These are phyloP conservation scores for Neurospora sp. DNA, from an alignment of 495 filamentous ascomycete species.

Conservation along the genomic window DNA sequence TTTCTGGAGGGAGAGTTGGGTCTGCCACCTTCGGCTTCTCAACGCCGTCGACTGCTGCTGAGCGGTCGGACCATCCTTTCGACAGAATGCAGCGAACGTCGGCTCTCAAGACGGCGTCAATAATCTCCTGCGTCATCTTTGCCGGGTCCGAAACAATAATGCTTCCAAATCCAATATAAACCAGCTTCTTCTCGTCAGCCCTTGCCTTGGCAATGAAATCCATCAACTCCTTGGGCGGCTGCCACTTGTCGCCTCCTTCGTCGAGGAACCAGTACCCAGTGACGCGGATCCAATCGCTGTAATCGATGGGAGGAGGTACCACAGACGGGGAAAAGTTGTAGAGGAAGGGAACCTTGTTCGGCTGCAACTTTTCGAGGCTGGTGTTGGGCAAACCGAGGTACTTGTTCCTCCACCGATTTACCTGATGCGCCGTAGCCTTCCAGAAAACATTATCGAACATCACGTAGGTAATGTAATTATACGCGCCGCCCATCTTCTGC, in stretches of 20 bases:
- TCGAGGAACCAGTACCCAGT: constrained; percentile 98
- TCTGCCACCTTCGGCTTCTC: constrained; percentile 38
- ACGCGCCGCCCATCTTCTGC: constrained; percentile 85
- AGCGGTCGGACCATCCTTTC: constrained; percentile 97
- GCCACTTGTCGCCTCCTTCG: constrained; percentile 60
- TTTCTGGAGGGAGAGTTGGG: constrained; percentile 65
- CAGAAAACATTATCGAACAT: constrained; percentile 98
- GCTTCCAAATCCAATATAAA: constrained; percentile 95
- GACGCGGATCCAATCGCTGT: constrained; percentile 93
- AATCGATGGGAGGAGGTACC: constrained; percentile 86
- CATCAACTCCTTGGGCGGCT: constrained; percentile 60
- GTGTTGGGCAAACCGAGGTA: constrained; percentile 70
- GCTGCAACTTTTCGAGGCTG: constrained; percentile 80
- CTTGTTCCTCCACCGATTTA: constrained; percentile 87
- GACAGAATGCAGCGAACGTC: constrained; percentile 92
- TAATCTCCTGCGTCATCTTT: constrained; percentile 77
- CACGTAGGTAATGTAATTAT: constrained; percentile 92
- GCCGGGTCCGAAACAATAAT: constrained; percentile 88
- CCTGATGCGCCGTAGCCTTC: constrained; percentile 81
- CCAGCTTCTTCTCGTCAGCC: constrained; percentile 75
- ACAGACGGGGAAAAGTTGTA: constrained; percentile 96
- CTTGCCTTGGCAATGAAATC: constrained; percentile 76
- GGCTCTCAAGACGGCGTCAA: constrained; percentile 83
- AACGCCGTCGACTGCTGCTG: constrained; percentile 14
- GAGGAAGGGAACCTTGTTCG: constrained; percentile 91